Evolutionary conservation across 768 basidiomycete genomes (phyloP).

Genomic region (Trametopsis cervina): DNA sequence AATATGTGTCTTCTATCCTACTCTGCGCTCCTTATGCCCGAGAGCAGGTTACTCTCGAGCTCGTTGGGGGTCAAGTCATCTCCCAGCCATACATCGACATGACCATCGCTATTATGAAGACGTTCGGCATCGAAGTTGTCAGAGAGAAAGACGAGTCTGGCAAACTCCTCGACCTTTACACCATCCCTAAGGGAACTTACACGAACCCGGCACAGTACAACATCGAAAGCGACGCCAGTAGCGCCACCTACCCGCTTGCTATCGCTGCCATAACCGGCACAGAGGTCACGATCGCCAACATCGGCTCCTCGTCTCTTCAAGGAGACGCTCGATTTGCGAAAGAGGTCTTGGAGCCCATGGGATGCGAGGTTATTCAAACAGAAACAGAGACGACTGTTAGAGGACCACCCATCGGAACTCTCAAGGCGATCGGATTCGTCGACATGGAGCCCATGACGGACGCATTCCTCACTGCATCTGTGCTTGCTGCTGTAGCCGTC

Average conservation of each 20-base stretch:
- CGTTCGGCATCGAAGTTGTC: constrained; percentile 76
- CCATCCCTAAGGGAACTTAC: constrained; percentile 78
- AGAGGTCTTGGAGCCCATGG: constrained; percentile 91
- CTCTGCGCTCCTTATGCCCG: constrained; percentile 92
- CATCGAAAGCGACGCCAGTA: constrained; percentile 94
- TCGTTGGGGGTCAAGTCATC: constrained; percentile 92
- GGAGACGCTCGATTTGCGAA: constrained; percentile 97
- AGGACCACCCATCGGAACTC: constrained; percentile 75
- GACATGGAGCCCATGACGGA: constrained; percentile 99
- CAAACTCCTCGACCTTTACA: constrained; percentile 69
- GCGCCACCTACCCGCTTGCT: constrained; percentile 94
- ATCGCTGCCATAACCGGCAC: constrained; percentile 98
- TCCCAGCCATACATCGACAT: constrained; percentile 99
- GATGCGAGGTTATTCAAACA: constrained; percentile 86
- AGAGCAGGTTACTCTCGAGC: constrained; percentile 78
- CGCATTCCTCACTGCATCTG: constrained; percentile 94
- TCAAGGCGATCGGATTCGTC: constrained; percentile 79
- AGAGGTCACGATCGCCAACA: constrained; percentile 87
- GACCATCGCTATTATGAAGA: constrained; percentile 97
- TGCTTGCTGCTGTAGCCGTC: constrained; percentile 77
- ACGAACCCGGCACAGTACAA: constrained; percentile 72
- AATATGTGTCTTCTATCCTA: constrained; percentile 96
- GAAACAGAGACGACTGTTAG: constrained; percentile 84
- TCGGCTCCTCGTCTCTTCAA: constrained; percentile 85
- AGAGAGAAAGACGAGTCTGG: constrained; percentile 62